Evolutionary conservation across 1,284 basidiomycete species (phyloP), one percentile per base, ranked within the genome.

Genomic region (Cryptococcus deneoformans): DNA sequence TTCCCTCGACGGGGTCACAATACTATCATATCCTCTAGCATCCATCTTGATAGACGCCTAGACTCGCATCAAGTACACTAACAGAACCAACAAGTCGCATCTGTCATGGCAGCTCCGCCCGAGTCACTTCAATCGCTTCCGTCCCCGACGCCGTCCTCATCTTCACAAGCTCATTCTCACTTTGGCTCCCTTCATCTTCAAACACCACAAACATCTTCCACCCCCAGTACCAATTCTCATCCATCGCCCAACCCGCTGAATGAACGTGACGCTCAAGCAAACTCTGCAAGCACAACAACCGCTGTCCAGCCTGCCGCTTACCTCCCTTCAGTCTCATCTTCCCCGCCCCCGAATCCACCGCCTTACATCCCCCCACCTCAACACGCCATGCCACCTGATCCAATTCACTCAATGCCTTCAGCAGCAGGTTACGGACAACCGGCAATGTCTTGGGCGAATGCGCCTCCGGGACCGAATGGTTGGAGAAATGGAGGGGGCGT

Each of bases 351-450:
- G 12, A 68, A 72, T 39, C 63, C 68, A 11, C 71, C 71, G 1
- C 64, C 69, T 6, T 76, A 76, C 56, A 60, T 76, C 6, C 73
- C 73, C 20, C 73, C 73, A 11, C 71, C 72, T 12, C 73, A 76
- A 50, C 72, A 76, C 57, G 71, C 71, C n/a, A 71, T 74, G 70
- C 58, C 73, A 2, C 73, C 73, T 11, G 73, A 76, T 57, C 73
- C 73, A 0, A 76, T 76, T 14, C 73, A 73, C 60, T 56, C 63
- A 5, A 53, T 70, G 38, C 58, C 57, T 29, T 16, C 37, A 38
- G 35, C n/a, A 10, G n/a, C 14, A 29, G 50, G 44, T 4, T 53
- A 35, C 50, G 20, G 20, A 4, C 49, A 35, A 14, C 54, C 6
- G 42, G 35, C 3, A 16, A 12, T 12, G 53, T n/a, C 45, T 38